Evolutionary conservation across 2,329 filamentous ascomycete genomes (phyloP), one percentile per base, ranked within the genome.

Genomic region (Aspergillus tanneri): DNA sequence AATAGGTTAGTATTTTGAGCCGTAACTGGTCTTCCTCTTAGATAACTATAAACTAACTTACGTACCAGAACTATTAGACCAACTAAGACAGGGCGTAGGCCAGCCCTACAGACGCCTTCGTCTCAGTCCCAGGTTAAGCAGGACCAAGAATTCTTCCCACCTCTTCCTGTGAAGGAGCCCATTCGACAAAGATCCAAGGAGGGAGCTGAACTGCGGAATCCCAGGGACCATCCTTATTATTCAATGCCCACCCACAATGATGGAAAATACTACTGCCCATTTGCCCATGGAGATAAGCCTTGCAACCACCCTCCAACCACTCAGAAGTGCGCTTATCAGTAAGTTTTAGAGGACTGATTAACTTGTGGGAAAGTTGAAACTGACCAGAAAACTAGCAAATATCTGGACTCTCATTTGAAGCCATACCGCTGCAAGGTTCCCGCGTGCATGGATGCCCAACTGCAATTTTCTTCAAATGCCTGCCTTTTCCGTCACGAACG

Each of bases 311-410:
- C 88, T 74, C 84, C 91, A 32, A 93, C 95, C 66, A 93, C 95
- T 77, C 87, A 97, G 61, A 96, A 96, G 82, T 96, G 92, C 84
- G 95, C 96, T 75, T 97, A 96, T 68, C 91, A 96, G 91, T 95
- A 86, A 82, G 89, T 75, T 18, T 6, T 8, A 12, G n/a, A 9
- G 3, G 9, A n/a, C 41, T 53, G 51, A 59, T 52, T 34, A 2
- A 9, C 5, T 32, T 28, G 14, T 9, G 9, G 11, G 43, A 9
- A 4, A 12, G 40, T 25, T 30, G 19, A 46, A 22, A 54, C 62
- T 58, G 58, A 67, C 51, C 23, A 22, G 3, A 6, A 43, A 32
- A 43, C 40, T 67, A 96, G 91, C 81, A 97, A 97, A 80, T 96
- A 93, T 63, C 85, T 97, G 59, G 92, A 97, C 73, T 96, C 92